These are phyloP conservation scores for Arachis hypogaea DNA, from an alignment of 306 rosid genomes.

Conservation along the genomic window DNA sequence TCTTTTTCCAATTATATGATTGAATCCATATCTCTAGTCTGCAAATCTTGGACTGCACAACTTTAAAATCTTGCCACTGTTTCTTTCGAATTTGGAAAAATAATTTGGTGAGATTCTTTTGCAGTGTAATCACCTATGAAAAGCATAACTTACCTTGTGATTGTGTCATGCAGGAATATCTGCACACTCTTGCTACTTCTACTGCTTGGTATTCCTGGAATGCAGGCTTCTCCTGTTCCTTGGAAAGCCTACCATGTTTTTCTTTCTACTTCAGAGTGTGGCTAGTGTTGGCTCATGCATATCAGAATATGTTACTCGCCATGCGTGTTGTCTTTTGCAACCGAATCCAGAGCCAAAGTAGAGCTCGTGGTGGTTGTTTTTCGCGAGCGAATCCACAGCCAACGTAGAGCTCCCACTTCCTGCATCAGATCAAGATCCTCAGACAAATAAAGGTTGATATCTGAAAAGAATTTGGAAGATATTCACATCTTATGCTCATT, in stretches of 20 bases:
- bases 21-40: conserved; percentile 6
- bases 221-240: conserved; percentile 69
- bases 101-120: conserved; percentile 12
- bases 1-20: conserved; percentile 28
- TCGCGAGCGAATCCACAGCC: conserved; percentile 10
- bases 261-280: conserved; percentile 39
- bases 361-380: background rate
- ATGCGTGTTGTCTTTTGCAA: background rate
- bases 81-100: background rate
- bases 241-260: conserved; percentile 41
- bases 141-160: conserved; percentile 48
- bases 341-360: no score
- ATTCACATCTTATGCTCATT: conserved; percentile 25
- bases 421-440: conserved; percentile 25
- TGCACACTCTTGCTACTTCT: conserved; percentile 51
- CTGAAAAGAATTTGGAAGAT: conserved; percentile 26
- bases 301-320: conserved; percentile 34
- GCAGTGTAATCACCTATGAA: conserved; percentile 5
- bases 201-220: conserved; percentile 47
- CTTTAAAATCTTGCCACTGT: background rate
- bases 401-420: conserved; percentile 20
- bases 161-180: conserved; percentile 60
- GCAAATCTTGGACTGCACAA: conserved; percentile 16
- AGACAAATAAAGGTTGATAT: conserved; percentile 10
- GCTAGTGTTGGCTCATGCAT: conserved; percentile 37